Evolutionary conservation across 78 protist species (phyloP), one percentile per base, ranked within the genome.

Genomic region (Tieghemostelium lacteum): DNA sequence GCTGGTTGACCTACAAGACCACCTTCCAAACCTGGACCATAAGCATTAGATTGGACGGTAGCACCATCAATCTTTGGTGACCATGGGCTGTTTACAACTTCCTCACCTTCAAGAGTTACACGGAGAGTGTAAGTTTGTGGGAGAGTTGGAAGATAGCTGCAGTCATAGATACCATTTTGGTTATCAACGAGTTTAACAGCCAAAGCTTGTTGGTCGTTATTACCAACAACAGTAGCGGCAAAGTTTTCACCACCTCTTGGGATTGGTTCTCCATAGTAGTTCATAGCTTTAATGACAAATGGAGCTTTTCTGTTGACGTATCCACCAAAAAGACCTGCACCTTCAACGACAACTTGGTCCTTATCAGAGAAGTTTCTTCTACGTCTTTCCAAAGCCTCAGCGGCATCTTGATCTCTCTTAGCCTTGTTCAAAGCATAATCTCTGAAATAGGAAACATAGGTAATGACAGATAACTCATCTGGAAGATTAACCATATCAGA

Each of bases 11-110:
- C 92, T 39, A 73, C 95, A 26, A 54, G 52, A 66, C 70, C 86
- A 62, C 77, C 95, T 40, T 64, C 95, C 8, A 92, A 52, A 60
- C 95, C 95, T 54, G 92, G 92, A 42, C 95, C 95, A 39, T 74
- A 92, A 26, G 87, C 86, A 28, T 73, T 85, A 28, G 88, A 92
- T 20, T 73, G 65, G 5, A 69, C 42, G n/a, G 91, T 31, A 4
- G 95, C 63, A 69, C 91, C 91, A 31, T 83, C 91, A 36, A 88
- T 61, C 67, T 52, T 64, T 22, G 73, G 76, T 62, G 0, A 26
- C 72, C 42, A 88, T 69, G 93, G 93, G 22, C 87, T 75, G 63
- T 88, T 62, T 75, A 66, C 71, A 60, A 80, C 52, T 55, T 77
- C 67, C 49, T 29, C 83, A 19, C 19, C 88, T 42, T 91, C 62